Conservation (phyloP, 2,329 filamentous ascomycete species). For the Fusarium brevicatenulatum region DNA sequence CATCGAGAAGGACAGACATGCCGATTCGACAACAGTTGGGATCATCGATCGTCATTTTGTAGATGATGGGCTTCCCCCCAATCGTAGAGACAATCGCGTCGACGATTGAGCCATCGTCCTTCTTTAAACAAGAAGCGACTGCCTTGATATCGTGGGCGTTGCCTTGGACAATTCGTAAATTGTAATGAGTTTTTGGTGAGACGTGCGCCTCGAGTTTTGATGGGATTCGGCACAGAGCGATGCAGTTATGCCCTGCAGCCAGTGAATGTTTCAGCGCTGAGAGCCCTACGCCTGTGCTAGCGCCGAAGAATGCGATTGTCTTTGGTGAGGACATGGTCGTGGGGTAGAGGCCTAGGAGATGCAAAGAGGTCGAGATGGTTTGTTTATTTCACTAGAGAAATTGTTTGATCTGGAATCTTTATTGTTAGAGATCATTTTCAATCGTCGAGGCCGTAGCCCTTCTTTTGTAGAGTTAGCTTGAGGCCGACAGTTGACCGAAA, state of each 20-base stretch:
- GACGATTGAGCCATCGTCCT: slow-evolving; percentile 48
- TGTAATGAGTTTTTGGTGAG: slow-evolving; percentile 43
- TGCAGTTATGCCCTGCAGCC: slow-evolving; percentile 57
- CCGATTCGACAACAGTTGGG: slow-evolving; percentile 59
- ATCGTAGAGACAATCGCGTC: slow-evolving; percentile 61
- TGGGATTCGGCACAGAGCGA: slow-evolving; percentile 61
- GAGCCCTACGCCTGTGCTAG: slow-evolving; percentile 61
- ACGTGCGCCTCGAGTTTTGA: slow-evolving; percentile 57
- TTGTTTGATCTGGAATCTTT: no score
- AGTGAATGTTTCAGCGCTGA: slow-evolving; percentile 58
- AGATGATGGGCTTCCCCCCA: slow-evolving; percentile 51
- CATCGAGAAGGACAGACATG: slow-evolving; percentile 54
- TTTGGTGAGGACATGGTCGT: slow-evolving; percentile 34
- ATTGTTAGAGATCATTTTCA: neutral
- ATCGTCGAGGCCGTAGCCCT: neutral
- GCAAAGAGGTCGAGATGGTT: no score
- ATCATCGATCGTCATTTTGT: slow-evolving; percentile 55
- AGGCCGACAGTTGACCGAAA: slow-evolving; percentile 31
- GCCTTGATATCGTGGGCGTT: slow-evolving; percentile 56
- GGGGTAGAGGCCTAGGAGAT: no score
- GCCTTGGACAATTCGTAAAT: slow-evolving; percentile 58
- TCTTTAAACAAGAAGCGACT: slow-evolving; percentile 52
- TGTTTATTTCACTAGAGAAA: no score
- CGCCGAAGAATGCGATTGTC: slow-evolving; percentile 63
- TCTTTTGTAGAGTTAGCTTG: neutral